Base-by-base conservation (phyloP, 2,329 filamentous ascomycete genomes). In the Nectriaceae sp. region DNA sequence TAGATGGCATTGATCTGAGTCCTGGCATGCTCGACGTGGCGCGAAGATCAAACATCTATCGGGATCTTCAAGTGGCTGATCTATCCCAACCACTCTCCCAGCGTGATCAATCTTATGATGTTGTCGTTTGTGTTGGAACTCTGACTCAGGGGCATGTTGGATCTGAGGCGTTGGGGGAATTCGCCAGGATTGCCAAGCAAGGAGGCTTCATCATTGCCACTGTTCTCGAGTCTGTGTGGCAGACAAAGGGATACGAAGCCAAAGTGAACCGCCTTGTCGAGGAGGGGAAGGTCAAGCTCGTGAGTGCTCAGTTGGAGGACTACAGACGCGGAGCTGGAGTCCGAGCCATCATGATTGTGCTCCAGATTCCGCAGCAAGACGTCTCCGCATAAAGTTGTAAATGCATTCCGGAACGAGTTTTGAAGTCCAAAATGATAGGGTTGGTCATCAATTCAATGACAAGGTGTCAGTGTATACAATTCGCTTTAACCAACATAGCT, bases 141-240 rank as follows among this genome's bases (percentile, higher is more conserved):
- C 73, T 83, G 51, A 83, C 80, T 0, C 70, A 75, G 44, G 77
- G 76, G 11, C 79, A 83, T 52, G 74, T 83, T 29, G 79, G 78
- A 1, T 77, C 79, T 0, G 60, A 61, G 37, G 75, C 75, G 3
- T 55, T 83, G 35, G 61, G 67, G 19, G 79, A 82, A 57, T 74
- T 83, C 41, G 66, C 78, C 20, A 66, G 79, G 10, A 60, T 82
- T 3, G 66, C 73, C 22, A 77, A 74, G 63, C 66, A 55, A 11
- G 69, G 67, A 4, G 79, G 79, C 1, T 57, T 78, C 29, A 61
- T 82, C 20, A 74, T 79, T 26, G 75, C 76, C 2, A 82, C 78
- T 1, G 69, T 83, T 4, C 63, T 79, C 4, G 71, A 75, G 18
- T 71, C 70, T 31, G 75, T 81, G 44, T 82, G 76, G 75, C 60